Evolutionary conservation across 164 flowering plant species (phyloP).

Genomic region (Houttuynia cordata): DNA sequence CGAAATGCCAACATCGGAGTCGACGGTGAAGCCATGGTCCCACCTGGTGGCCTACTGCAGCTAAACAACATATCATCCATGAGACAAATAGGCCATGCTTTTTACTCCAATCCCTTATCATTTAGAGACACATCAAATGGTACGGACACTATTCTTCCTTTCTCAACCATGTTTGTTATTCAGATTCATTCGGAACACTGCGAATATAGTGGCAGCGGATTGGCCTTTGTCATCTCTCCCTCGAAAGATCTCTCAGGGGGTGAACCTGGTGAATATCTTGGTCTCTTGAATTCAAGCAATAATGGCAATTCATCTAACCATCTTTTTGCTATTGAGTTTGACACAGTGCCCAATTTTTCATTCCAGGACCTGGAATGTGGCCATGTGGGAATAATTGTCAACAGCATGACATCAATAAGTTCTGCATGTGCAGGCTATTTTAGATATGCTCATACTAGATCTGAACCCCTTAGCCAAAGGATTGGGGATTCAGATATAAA

Average conservation of each 20-base stretch:
- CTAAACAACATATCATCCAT: not conserved
- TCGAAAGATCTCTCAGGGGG: conserved; percentile 16
- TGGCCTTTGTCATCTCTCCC: conserved; percentile 44
- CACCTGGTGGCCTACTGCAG: not conserved
- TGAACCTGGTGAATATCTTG: conserved; percentile 46
- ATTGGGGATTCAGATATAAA: too few relatives aligned
- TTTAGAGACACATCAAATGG: not conserved
- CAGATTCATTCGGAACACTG: too few relatives aligned
- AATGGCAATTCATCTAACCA: conserved; percentile 32
- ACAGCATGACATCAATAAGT: conserved; percentile 34
- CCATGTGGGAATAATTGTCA: conserved; percentile 63
- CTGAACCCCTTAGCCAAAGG: conserved; percentile 8
- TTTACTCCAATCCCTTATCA: not conserved
- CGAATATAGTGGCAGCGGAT: conserved; percentile 49
- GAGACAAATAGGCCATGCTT: not conserved
- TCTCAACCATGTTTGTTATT: conserved; percentile 46
- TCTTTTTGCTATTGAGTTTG: conserved; percentile 57
- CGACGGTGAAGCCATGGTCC: not conserved
- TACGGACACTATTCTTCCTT: conserved; percentile 13
- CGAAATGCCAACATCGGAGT: too few relatives aligned
- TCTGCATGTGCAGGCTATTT: conserved; percentile 27
- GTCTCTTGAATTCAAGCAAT: conserved; percentile 32
- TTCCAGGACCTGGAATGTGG: conserved; percentile 47
- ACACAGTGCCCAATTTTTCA: conserved; percentile 46
- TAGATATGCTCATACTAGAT: not conserved